A percentile compares a stretch with the other conserved stretches of the same genome.
phyloP scores from a whole-genome alignment of 306 rosid genomes.

The Acacia acuminata region DNA sequence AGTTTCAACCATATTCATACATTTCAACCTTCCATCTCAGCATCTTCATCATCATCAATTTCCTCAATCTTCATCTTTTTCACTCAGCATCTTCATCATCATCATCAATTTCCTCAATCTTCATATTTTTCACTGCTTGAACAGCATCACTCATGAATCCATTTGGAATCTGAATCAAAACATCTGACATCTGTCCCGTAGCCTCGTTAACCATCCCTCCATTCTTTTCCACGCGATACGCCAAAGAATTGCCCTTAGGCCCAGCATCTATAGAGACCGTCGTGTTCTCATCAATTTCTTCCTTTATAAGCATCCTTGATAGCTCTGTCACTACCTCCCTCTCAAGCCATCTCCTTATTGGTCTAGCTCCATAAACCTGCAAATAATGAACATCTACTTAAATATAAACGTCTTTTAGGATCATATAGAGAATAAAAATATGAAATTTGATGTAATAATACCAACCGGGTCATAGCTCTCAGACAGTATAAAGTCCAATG shows the following conservation, averaged over 20 bases:
- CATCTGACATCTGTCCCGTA: constrained; percentile 71
- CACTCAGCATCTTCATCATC: too few relatives aligned
- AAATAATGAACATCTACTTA: not conserved
- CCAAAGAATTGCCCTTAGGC: constrained; percentile 42
- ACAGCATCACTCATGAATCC: constrained; percentile 50
- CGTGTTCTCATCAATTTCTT: constrained; percentile 89
- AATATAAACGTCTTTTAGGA: not conserved
- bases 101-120: constrained; percentile 55
- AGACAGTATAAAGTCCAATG: constrained; percentile 61
- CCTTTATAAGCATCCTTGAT: constrained; percentile 78
- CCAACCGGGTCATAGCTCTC: too few relatives aligned
- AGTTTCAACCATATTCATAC: too few relatives aligned
- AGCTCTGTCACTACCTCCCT: constrained; percentile 87
- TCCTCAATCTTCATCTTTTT: too few relatives aligned
- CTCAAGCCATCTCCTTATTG: constrained; percentile 94
- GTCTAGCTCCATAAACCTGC: constrained; percentile 91
- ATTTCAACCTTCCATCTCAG: too few relatives aligned
- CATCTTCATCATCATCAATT: too few relatives aligned
- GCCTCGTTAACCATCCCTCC: constrained; percentile 77
- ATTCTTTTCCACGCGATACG: constrained; percentile 70
- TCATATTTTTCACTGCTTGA: constrained; percentile 81
- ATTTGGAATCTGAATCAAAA: constrained; percentile 71
- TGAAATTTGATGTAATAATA: too few relatives aligned
- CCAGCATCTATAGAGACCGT: constrained; percentile 87
- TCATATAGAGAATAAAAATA: not conserved